Conservation (phyloP, 2,329 filamentous ascomycete genomes). For the Fonsecaea pugnacius region DNA sequence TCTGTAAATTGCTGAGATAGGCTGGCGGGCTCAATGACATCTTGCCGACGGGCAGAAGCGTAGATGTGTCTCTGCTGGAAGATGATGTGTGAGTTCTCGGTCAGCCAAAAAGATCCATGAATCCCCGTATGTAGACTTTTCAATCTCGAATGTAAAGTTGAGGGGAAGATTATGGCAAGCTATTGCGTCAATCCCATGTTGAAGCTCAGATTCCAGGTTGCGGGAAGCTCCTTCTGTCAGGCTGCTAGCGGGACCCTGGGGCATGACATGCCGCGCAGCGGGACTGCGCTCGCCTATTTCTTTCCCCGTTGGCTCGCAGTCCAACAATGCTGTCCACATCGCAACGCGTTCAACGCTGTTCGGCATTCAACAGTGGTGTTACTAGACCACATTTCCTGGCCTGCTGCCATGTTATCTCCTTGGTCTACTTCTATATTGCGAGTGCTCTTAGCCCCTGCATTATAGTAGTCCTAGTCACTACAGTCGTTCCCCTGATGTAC, state of each 20-base stretch:
- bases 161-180: constrained; percentile 12
- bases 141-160: constrained; percentile 13
- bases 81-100: constrained; percentile 1
- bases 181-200: constrained; percentile 5
- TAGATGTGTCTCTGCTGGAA: constrained; percentile 1
- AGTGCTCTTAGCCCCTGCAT: neutral
- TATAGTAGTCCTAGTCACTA: neutral
- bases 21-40: constrained; percentile 86
- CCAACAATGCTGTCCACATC: constrained; percentile 17
- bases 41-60: constrained; percentile 34
- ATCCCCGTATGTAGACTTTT: neutral
- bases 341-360: constrained; percentile 28
- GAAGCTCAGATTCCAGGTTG: constrained; percentile 16
- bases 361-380: neutral
- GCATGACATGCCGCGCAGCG: constrained; percentile 15
- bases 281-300: constrained; percentile 10
- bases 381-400: neutral
- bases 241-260: constrained; percentile 7
- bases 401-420: constrained; percentile 15
- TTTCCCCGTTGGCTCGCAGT: constrained; percentile 15
- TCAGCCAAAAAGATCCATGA: constrained; percentile 15
- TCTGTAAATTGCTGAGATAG: constrained; percentile 85
- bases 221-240: constrained; percentile 13
- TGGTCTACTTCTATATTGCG: neutral
- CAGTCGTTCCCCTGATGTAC: neutral